Evolutionary conservation across 2,329 filamentous ascomycete species (phyloP).

Genomic region (Pestalotiopsis sp.): DNA sequence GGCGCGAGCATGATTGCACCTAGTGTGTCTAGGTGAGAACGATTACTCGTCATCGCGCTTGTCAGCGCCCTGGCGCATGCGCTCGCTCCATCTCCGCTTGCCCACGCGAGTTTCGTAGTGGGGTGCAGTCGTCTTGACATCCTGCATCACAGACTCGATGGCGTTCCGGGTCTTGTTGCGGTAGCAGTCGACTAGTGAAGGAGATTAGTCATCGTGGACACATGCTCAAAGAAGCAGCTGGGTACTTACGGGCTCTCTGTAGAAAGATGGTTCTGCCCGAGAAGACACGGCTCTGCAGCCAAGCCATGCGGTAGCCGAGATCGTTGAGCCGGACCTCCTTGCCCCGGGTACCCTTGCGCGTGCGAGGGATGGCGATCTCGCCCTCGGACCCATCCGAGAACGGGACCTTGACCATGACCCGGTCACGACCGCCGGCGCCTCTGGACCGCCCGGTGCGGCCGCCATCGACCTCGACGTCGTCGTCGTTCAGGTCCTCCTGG

Average conservation of each 20-base stretch:
- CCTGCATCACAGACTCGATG: constrained; percentile 78
- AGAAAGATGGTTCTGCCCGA: constrained; percentile 84
- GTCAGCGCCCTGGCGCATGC: constrained; percentile 44
- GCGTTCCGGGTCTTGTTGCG: constrained; percentile 78
- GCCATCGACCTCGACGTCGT: constrained; percentile 61
- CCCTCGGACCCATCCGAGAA: constrained; percentile 71
- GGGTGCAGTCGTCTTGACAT: constrained; percentile 72
- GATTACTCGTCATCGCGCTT: constrained; percentile 34
- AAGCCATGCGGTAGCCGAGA: constrained; percentile 92
- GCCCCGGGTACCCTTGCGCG: constrained; percentile 68
- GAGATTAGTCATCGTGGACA: not conserved
- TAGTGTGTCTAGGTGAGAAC: not conserved
- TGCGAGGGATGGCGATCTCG: constrained; percentile 75
- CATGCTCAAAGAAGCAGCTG: not conserved
- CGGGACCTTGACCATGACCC: constrained; percentile 61
- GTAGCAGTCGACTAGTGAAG: constrained; percentile 70
- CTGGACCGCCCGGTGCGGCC: constrained; percentile 40
- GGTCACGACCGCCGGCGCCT: constrained; percentile 33
- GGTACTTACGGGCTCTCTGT: constrained; percentile 82
- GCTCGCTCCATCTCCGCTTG: constrained; percentile 74
- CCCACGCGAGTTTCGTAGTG: constrained; percentile 90
- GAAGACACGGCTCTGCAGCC: constrained; percentile 93
- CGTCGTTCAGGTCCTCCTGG: constrained; percentile 60
- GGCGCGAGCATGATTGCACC: not conserved
- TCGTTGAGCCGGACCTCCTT: constrained; percentile 94